Evolutionary conservation across 2,329 filamentous ascomycete genomes (phyloP), one percentile per base, ranked within the genome.

Genomic region (Grosmannia serpens): DNA sequence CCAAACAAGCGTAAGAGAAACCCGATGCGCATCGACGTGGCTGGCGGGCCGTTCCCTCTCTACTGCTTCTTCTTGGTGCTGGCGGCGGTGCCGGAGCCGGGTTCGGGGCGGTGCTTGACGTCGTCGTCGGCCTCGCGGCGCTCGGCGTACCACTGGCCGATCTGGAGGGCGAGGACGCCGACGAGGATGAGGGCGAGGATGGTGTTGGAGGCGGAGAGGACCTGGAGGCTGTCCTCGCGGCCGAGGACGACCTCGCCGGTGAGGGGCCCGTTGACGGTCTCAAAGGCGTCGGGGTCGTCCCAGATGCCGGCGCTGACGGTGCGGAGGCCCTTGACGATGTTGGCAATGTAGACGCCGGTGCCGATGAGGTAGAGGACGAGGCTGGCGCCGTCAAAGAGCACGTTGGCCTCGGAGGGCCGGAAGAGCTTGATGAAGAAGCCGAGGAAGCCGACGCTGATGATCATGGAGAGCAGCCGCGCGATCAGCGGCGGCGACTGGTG

Each of bases 131-230:
- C 80, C 73, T 97, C 91, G 75, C 94, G 95, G 70, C 88, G 82
- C 80, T 96, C 91, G 33, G 94, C 94, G 75, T 99, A 97, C 92
- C 92, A 97, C 79, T 97, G 90, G 11, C 94, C 94, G 29, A 89
- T 89, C 81, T 97, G 94, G 68, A 99, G 74, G 41, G 96, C 88
- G 64, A 99, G 71, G 15, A 99, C 89, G 5, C 94, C 94, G 6
- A 96, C 86, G 58, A 97, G 75, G 41, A 99, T 89, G 53, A 97
- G 80, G 49, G 92, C 94, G 60, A 97, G 74, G 69, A 99, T 97
- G 6, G 94, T 97, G 73, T 97, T 96, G 71, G 90, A 96, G 15
- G 94, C 94, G 38, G 90, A 85, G 66, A 97, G 77, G 26, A 99
- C 92, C 76, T 89, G 87, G 66, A 99, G 75, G 67, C 86, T 92